Evolutionary conservation across 108 stramenopile species (phyloP).

Genomic region (Cyclotella sp.): DNA sequence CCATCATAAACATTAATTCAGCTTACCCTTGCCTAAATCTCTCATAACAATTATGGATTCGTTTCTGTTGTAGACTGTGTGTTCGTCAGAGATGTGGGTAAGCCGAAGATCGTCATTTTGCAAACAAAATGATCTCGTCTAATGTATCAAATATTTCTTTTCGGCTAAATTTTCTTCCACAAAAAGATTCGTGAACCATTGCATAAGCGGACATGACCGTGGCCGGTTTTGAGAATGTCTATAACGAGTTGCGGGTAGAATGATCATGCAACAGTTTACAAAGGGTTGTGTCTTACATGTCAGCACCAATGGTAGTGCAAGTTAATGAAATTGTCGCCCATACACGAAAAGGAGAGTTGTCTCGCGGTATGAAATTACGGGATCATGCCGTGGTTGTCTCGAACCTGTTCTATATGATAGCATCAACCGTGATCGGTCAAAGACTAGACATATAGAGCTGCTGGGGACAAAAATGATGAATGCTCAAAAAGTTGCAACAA

Average conservation of each 20-base stretch:
- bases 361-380: slow-evolving; percentile 6
- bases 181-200: background rate
- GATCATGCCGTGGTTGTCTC: slow-evolving; percentile 2
- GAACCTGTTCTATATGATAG: slow-evolving; percentile 14
- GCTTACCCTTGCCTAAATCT: too few species aligned
- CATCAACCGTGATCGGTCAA: background rate
- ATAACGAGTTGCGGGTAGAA: background rate
- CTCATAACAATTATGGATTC: too few species aligned
- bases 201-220: background rate
- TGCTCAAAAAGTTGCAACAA: background rate
- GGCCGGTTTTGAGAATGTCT: background rate
- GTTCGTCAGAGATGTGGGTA: background rate
- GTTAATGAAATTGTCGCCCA: background rate
- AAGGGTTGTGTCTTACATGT: background rate
- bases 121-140: background rate
- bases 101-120: background rate
- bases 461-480: too few species aligned
- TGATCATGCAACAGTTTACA: background rate
- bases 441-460: too few species aligned
- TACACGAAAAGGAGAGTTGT: slow-evolving; percentile 1
- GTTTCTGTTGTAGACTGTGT: slow-evolving; percentile 8
- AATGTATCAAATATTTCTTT: background rate
- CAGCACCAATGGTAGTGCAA: background rate
- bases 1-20: too few species aligned
- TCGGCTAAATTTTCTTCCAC: background rate